Base-by-base conservation (phyloP, 2,329 filamentous ascomycete genomes). In the Aspergillus tanneri region DNA sequence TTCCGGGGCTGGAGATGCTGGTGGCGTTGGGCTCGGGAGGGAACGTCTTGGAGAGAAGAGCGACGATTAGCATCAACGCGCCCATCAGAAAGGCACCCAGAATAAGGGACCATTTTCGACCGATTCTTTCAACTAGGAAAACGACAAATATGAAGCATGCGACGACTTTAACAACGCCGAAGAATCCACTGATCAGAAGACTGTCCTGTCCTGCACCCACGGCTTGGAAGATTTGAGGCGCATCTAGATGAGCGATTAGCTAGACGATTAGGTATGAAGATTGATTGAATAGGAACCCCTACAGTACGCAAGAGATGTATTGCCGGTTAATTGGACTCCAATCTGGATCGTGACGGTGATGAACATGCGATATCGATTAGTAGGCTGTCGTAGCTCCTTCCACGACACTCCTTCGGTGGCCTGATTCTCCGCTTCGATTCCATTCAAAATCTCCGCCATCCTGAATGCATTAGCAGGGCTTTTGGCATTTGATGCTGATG, bases 91-190 rank as follows among this genome's bases (percentile, higher is more conserved):
- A 68, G 1, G 76, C 72, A 2, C 76, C 76, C 4, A 64, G 60
- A 6, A 78, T 67, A 1, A 81, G 69, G 0, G 75, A 74, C n/a
- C 71, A 71, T 32, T 72, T 69, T 14, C 77, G 75, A 5, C 77
- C 77, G 39, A 80, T 67, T 12, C 70, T 66, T 52, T 79, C 77
- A 6, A 79, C 74, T 8, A 79, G 67, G 60, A 74, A 77, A 18
- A 78, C 58, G 1, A 77, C 65, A 60, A 77, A 79, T 50, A 71
- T 71, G 2, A 68, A 53, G 43, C 74, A 76, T 1, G 74, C 72
- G 1, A 77, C 60, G 28, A 79, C 72, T 54, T 80, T 80, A 47
- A 77, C 72, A 1, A 77, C 68, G 3, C 77, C 77, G 34, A 80
- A 80, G 53, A 80, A 75, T 3, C 76, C 77, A 2, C 62, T 47